Evolutionary conservation across 805 yeast species (phyloP).

Genomic region (Candida maesae): DNA sequence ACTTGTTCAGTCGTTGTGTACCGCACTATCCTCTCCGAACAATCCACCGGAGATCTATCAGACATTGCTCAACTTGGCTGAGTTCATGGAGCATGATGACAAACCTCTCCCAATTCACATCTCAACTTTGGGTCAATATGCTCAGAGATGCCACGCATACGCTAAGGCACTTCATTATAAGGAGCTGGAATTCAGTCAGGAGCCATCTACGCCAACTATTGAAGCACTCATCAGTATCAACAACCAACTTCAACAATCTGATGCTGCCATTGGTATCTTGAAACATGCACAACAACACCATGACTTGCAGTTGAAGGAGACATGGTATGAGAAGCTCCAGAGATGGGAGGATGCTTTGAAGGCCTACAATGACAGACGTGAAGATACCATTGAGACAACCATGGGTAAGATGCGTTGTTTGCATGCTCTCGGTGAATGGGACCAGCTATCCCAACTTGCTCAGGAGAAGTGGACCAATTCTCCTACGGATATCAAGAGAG

Average conservation of each 20-base stretch:
- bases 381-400: constrained; percentile 76
- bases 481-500: constrained; percentile 66
- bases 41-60: constrained; percentile 96
- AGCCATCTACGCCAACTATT: constrained; percentile 86
- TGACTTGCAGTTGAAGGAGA: constrained; percentile 86
- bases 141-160: constrained; percentile 93
- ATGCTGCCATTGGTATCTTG: constrained; percentile 95
- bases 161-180: constrained; percentile 96
- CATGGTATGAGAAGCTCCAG: constrained; percentile 96
- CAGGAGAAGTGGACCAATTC: constrained; percentile 80
- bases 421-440: constrained; percentile 99
- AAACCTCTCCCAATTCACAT: constrained; percentile 89
- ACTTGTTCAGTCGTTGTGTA: constrained; percentile 76
- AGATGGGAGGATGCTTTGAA: constrained; percentile 97
- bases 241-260: constrained; percentile 92
- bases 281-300: constrained; percentile 93
- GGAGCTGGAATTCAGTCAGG: constrained; percentile 91
- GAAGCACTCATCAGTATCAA: constrained; percentile 90
- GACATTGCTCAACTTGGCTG: constrained; percentile 82
- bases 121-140: constrained; percentile 87
- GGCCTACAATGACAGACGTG: constrained; percentile 81
- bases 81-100: constrained; percentile 96
- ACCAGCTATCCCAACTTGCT: constrained; percentile 79
- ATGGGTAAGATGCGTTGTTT: constrained; percentile 98
- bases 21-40: constrained; percentile 84